Percentiles rank a stretch among this genome's conserved stretches.
Evolutionary conservation across 805 yeast species (phyloP).

Genomic region (Barnettozyma sp.): DNA sequence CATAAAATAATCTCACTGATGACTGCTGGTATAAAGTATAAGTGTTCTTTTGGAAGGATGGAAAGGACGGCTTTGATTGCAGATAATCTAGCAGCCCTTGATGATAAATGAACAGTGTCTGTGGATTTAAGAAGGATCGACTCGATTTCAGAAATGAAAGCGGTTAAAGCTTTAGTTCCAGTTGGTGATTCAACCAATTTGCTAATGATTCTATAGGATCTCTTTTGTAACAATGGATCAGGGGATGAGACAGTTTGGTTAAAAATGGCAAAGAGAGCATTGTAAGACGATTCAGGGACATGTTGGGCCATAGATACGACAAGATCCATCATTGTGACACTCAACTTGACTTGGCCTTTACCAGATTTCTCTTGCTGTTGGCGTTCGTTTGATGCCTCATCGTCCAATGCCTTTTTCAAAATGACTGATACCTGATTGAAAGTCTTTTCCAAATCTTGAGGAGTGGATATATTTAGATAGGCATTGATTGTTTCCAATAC

Average conservation of each 20-base stretch:
- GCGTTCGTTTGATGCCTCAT: too few relatives aligned
- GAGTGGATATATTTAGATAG: slow-evolving; percentile 62
- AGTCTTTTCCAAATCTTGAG: slow-evolving; percentile 61
- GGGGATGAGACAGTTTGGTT: slow-evolving; percentile 52
- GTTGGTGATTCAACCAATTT: slow-evolving; percentile 61
- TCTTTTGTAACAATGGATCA: slow-evolving; percentile 74
- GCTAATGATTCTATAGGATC: slow-evolving; percentile 75
- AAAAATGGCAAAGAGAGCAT: slow-evolving; percentile 73
- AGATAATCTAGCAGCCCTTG: slow-evolving; percentile 72
- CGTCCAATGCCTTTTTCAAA: slow-evolving; percentile 67
- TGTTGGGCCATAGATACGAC: slow-evolving; percentile 82
- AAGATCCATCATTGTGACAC: slow-evolving; percentile 87
- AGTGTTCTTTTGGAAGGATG: slow-evolving; percentile 53
- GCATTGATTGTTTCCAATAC: slow-evolving; percentile 82
- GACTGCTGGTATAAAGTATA: slow-evolving; percentile 73
- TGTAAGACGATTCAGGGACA: slow-evolving; percentile 63
- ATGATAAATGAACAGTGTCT: slow-evolving; percentile 55
- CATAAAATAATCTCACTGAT: slow-evolving; percentile 84
- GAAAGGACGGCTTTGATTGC: slow-evolving; percentile 59
- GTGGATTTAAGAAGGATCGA: slow-evolving; percentile 51
- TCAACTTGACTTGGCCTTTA: slow-evolving; percentile 40
- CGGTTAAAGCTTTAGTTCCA: slow-evolving; percentile 49
- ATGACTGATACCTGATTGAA: slow-evolving; percentile 82
- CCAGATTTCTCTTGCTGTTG: slow-evolving; percentile 20
- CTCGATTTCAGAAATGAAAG: slow-evolving; percentile 53